Base-by-base conservation (phyloP, 1,284 basidiomycete genomes). In the Meira nashicola region DNA sequence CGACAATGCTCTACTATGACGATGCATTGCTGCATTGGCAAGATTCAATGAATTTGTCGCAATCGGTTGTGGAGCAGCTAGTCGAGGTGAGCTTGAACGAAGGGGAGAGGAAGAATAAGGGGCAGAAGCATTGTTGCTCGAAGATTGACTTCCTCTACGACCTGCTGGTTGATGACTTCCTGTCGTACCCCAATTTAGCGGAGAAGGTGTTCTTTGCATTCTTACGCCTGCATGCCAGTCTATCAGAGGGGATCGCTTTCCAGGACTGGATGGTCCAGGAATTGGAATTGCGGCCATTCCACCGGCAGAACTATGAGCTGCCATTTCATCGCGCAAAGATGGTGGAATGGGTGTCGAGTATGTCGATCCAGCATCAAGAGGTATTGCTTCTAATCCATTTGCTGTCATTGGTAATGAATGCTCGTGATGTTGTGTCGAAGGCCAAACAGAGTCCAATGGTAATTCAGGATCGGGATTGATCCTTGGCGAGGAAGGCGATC, bases 391-490 rank as follows among this genome's bases (percentile, higher is more conserved):
- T 15, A 40, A 38, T 14, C 50, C 60, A 37, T 2, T 52, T 43
- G 23, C 28, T 6, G 60, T 53, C 15, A 19, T 17, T 21, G 46
- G 40, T 3, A 33, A 37, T n/a, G 33, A 8, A 2, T 38, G 41
- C 12, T 37, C 25, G 17, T 21, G 33, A 14, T 28, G 9, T 5
- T 15, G 12, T 12, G 52, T 48, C 10, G 57, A 14, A 7, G 68
- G 68, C 70, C 70, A 72, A n/a, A 72, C 57, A 11, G 70, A 70
- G 54, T 72, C 70, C 61, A 66, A 66, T 48, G 61, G 60, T 51
- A 68, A 66, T 49, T 72, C 62, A 12, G 68, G 55, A 41, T 68
- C 68, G 7, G 62, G 60, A 43, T 68, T 70, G 41, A 51, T 38
- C 21, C 17, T n/a, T 12, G 46, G 46, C 12, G 46, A 48, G 23